Percentiles rank a stretch among this genome's conserved stretches.
These are phyloP conservation scores for Arctium minus DNA, from an alignment of 129 eudicot species.

Conservation along the genomic window DNA sequence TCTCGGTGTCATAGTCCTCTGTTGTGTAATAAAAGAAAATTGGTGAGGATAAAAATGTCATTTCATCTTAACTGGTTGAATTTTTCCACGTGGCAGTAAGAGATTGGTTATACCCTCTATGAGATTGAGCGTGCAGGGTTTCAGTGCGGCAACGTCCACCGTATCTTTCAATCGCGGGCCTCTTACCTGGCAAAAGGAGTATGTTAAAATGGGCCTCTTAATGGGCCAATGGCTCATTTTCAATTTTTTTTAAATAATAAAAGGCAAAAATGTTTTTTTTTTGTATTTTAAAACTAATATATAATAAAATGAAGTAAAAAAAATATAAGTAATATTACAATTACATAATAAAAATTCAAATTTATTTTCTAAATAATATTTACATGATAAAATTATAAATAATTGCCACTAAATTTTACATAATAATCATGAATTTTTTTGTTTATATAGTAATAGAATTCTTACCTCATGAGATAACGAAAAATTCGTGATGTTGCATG, in stretches of 20 bases:
- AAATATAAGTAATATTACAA: neutral
- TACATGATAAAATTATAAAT: neutral
- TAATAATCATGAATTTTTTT: neutral
- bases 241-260: neutral
- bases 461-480: conserved; percentile 91
- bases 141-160: conserved; percentile 89
- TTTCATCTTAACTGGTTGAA: conserved; percentile 2
- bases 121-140: conserved; percentile 75
- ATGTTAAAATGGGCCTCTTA: conserved; percentile 5
- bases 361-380: neutral
- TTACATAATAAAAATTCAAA: neutral
- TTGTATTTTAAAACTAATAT: neutral
- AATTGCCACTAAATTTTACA: neutral
- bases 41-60: conserved; percentile 29
- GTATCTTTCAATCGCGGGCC: conserved; percentile 92
- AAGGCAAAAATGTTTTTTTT: neutral
- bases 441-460: neutral
- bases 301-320: neutral
- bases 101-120: conserved; percentile 56
- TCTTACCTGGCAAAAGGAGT: conserved; percentile 44
- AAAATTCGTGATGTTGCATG: conserved; percentile 80
- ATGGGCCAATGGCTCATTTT: conserved; percentile 23
- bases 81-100: conserved; percentile 16
- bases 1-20: conserved; percentile 86
- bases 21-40: conserved; percentile 16